phyloP scores from a whole-genome alignment of 176 grass and related monocot genomes.

The Luzula sylvatica region DNA sequence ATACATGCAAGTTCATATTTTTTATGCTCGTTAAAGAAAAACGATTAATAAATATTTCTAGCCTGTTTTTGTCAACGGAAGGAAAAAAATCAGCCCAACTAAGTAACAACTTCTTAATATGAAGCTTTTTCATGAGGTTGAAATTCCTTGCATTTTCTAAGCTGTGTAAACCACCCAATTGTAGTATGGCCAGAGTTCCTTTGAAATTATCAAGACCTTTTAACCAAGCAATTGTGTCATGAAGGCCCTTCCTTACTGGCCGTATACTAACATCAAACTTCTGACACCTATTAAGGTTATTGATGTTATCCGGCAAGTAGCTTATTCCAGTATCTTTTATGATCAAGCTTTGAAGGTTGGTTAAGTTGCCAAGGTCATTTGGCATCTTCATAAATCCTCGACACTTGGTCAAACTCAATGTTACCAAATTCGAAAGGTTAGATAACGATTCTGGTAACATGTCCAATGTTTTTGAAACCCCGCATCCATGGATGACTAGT shows the following conservation, averaged over 20 bases:
- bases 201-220: slow-evolving; percentile 1
- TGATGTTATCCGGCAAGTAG: not conserved
- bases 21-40: not conserved
- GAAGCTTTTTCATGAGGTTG: not conserved
- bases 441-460: slow-evolving; percentile 13
- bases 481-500: not conserved
- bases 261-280: not conserved
- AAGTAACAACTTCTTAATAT: not conserved
- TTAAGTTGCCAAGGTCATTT: not conserved
- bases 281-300: not conserved
- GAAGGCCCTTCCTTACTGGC: not conserved
- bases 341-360: not conserved
- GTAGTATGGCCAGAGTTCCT: not conserved
- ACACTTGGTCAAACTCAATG: not conserved
- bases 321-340: not conserved
- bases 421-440: slow-evolving; percentile 1
- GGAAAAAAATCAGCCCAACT: not conserved
- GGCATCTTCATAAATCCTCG: not conserved
- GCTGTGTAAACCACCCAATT: not conserved
- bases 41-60: not conserved
- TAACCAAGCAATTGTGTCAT: slow-evolving; percentile 3
- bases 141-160: not conserved
- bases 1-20: not conserved
- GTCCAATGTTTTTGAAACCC: not conserved
- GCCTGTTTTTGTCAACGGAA: not conserved